Conservation (phyloP, 257 asterid genomes). For the Apocynum venetum region DNA sequence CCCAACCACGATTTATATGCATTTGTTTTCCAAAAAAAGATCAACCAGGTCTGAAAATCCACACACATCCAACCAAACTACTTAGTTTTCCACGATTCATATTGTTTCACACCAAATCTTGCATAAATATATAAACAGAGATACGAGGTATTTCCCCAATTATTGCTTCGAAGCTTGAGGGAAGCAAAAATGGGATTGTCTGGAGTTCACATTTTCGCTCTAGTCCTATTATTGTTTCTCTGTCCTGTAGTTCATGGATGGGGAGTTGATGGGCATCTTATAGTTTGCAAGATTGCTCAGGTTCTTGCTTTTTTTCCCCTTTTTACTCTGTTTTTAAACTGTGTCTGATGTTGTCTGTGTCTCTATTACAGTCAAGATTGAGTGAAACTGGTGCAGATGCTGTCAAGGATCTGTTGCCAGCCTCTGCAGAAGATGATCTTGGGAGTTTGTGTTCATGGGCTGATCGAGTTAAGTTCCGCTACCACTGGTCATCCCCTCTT, state of each 20-base stretch:
- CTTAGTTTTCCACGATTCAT: background rate
- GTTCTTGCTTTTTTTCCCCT: slow-evolving; percentile 23
- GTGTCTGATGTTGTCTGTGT: background rate
- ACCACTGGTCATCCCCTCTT: slow-evolving; percentile 82
- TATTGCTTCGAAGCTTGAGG: background rate
- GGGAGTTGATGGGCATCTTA: slow-evolving; percentile 86
- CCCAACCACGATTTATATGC: slow-evolving; percentile 2
- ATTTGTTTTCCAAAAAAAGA: background rate
- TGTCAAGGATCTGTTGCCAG: slow-evolving; percentile 59
- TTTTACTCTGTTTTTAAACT: background rate
- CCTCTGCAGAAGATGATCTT: slow-evolving; percentile 49
- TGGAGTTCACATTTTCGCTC: slow-evolving; percentile 18
- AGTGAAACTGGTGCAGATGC: slow-evolving; percentile 65
- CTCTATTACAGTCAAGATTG: slow-evolving; percentile 48
- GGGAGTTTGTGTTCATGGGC: slow-evolving; percentile 86
- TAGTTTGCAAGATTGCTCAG: slow-evolving; percentile 72
- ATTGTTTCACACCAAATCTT: slow-evolving; percentile 2
- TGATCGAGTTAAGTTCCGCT: slow-evolving; percentile 57
- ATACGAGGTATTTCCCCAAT: background rate
- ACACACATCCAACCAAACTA: background rate
- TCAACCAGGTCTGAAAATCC: background rate
- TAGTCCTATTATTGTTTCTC: slow-evolving; percentile 27
- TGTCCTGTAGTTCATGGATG: slow-evolving; percentile 54
- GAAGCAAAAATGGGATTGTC: slow-evolving; percentile 29
- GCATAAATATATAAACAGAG: background rate